phyloP scores from a whole-genome alignment of 192 early-diverging fungal genomes.

The Phycomyces nitens region DNA sequence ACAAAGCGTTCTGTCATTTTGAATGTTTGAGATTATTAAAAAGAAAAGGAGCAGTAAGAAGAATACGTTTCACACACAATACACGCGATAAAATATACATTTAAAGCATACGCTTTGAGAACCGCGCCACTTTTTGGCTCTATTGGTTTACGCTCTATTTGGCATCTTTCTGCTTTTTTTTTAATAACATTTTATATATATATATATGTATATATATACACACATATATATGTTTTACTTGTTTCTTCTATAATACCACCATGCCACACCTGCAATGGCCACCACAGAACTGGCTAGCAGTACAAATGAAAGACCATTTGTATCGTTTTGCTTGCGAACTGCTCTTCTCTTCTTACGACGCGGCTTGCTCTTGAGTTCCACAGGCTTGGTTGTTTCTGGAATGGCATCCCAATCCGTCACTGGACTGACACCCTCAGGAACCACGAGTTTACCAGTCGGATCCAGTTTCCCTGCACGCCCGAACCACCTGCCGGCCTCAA shows the following conservation, averaged over 20 bases:
- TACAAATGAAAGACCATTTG: neutral
- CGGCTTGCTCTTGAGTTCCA: constrained; percentile 12
- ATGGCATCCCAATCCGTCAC: constrained; percentile 28
- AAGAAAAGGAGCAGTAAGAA: neutral
- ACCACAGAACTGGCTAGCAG: constrained; percentile 19
- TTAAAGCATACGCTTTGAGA: no score
- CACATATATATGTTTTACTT: constrained; percentile 4
- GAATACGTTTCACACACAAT: neutral
- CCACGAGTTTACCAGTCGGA: constrained; percentile 21
- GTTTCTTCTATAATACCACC: constrained; percentile 27
- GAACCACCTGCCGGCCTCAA: constrained; percentile 34
- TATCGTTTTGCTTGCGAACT: neutral
- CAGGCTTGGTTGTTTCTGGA: neutral
- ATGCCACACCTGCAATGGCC: constrained; percentile 29
- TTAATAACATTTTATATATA: no score
- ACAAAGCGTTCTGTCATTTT: neutral
- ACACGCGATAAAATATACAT: neutral
- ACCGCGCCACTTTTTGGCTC: neutral
- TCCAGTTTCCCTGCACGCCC: constrained; percentile 35
- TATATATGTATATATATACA: no score
- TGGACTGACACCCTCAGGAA: constrained; percentile 22
- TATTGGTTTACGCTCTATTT: neutral
- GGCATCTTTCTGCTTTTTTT: neutral
- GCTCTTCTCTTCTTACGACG: constrained; percentile 13
- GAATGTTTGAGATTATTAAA: constrained; percentile 1